These are phyloP conservation scores for Pezicula neosporulosa DNA, from an alignment of 2,329 filamentous ascomycete genomes.

Conservation along the genomic window DNA sequence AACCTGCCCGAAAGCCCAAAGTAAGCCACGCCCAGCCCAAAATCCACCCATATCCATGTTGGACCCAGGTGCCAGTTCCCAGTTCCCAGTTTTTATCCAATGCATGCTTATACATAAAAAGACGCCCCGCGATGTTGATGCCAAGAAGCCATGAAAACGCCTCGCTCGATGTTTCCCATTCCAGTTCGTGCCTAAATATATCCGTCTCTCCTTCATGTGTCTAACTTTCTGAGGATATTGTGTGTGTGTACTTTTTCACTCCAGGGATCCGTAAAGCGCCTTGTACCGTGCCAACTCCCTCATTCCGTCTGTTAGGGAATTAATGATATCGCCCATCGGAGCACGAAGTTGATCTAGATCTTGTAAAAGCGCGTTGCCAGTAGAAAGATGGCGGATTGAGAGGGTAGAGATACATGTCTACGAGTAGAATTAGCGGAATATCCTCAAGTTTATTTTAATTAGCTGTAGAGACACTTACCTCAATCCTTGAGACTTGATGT, in stretches of 20 bases:
- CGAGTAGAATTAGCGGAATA: constrained; percentile 13
- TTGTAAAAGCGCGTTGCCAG: constrained; percentile 59
- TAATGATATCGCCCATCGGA: constrained; percentile 72
- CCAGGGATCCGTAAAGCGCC: constrained; percentile 39
- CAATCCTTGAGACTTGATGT: constrained; percentile 92
- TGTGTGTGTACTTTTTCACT: background rate
- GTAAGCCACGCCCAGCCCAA: no score
- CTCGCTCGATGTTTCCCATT: no score
- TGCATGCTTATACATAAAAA: no score
- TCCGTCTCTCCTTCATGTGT: no score
- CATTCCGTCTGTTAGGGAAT: constrained; percentile 56
- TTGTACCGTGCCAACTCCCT: constrained; percentile 62
- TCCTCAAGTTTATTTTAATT: constrained; percentile 2
- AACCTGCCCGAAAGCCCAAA: no score
- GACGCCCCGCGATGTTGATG: no score
- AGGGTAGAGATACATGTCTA: constrained; percentile 81
- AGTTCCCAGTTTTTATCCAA: no score
- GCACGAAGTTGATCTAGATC: constrained; percentile 70
- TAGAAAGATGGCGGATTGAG: constrained; percentile 72
- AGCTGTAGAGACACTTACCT: constrained; percentile 54
- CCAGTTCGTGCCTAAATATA: no score
- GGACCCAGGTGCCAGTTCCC: no score
- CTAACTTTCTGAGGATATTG: no score
- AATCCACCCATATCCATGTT: no score
- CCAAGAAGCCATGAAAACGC: no score